Evolutionary conservation across 2,329 filamentous ascomycete species (phyloP).

Genomic region (Alternaria metachromatica): DNA sequence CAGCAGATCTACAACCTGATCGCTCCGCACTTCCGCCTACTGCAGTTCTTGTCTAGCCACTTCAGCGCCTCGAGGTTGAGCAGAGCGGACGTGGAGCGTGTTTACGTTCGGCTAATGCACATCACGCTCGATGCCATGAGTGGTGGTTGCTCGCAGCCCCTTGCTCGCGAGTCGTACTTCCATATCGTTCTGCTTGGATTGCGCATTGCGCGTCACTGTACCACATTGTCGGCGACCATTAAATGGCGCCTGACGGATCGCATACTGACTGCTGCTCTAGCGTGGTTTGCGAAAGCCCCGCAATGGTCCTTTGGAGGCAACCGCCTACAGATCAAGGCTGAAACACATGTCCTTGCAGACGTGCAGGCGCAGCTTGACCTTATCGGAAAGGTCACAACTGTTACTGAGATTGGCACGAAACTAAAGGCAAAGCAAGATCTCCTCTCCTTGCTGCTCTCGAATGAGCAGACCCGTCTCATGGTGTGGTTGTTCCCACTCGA

Average conservation of each 20-base stretch:
- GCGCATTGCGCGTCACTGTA: slow-evolving; percentile 75
- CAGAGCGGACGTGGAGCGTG: slow-evolving; percentile 78
- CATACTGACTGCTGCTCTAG: slow-evolving; percentile 82
- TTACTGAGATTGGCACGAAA: slow-evolving; percentile 60
- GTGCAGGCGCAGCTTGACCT: slow-evolving; percentile 71
- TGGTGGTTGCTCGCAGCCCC: slow-evolving; percentile 73
- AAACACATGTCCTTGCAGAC: slow-evolving; percentile 81
- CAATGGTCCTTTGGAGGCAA: slow-evolving; percentile 97
- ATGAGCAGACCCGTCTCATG: slow-evolving; percentile 79
- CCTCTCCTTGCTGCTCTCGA: slow-evolving; percentile 79
- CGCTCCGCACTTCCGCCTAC: slow-evolving; percentile 81
- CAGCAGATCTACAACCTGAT: slow-evolving; percentile 82
- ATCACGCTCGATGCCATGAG: slow-evolving; percentile 76
- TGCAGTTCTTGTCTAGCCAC: slow-evolving; percentile 92
- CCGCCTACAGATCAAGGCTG: slow-evolving; percentile 89
- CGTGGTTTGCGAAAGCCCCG: slow-evolving; percentile 85
- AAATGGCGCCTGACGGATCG: slow-evolving; percentile 89
- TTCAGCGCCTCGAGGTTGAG: slow-evolving; percentile 92
- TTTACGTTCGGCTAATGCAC: slow-evolving; percentile 82
- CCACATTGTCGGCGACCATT: slow-evolving; percentile 66
- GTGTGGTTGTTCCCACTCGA: slow-evolving; percentile 90
- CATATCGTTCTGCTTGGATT: slow-evolving; percentile 85
- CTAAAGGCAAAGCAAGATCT: slow-evolving; percentile 83
- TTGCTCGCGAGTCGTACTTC: slow-evolving; percentile 91
- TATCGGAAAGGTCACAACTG: slow-evolving; percentile 65